A percentile compares a stretch with the other conserved stretches of the same genome.
phyloP scores from a whole-genome alignment of 305 asterid genomes.

The Fraxinus dipetala region DNA sequence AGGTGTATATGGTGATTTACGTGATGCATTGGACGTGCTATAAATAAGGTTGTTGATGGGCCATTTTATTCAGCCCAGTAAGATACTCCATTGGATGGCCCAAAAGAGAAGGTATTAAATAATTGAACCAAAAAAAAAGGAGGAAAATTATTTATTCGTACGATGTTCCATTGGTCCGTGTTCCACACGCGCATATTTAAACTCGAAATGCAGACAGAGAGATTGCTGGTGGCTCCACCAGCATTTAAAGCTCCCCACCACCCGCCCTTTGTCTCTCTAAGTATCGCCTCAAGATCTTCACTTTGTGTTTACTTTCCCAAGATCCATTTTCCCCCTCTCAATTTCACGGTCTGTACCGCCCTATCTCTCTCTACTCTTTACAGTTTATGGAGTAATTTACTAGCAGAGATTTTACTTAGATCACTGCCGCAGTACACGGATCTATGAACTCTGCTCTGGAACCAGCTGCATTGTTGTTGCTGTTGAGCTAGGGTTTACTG shows the following conservation, averaged over 20 bases:
- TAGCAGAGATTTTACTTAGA: slow-evolving; percentile 16
- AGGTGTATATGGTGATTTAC: no score
- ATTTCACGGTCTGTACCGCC: not conserved
- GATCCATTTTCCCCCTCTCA: slow-evolving; percentile 31
- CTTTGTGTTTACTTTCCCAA: slow-evolving; percentile 25
- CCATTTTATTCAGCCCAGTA: no score
- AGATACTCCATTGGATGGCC: not conserved
- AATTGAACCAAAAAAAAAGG: no score
- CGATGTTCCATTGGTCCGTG: slow-evolving; percentile 25
- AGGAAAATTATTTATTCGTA: not conserved
- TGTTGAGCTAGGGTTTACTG: slow-evolving; percentile 38
- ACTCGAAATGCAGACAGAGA: slow-evolving; percentile 24
- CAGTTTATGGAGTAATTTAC: not conserved
- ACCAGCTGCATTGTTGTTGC: slow-evolving; percentile 35
- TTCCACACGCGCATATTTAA: slow-evolving; percentile 17
- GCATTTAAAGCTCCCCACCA: slow-evolving; percentile 43
- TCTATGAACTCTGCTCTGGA: slow-evolving; percentile 29
- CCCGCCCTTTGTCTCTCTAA: slow-evolving; percentile 25
- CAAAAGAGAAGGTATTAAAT: not conserved
- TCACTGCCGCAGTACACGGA: slow-evolving; percentile 41
- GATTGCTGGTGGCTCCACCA: slow-evolving; percentile 49
- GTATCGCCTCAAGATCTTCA: slow-evolving; percentile 29
- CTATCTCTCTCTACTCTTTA: not conserved
- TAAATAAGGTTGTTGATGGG: no score
- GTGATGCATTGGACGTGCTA: no score